Percentiles rank a stretch among this genome's conserved stretches.
Conservation (phyloP, 139 green algal genomes). For the Chlamydomonas eustigma region DNA sequence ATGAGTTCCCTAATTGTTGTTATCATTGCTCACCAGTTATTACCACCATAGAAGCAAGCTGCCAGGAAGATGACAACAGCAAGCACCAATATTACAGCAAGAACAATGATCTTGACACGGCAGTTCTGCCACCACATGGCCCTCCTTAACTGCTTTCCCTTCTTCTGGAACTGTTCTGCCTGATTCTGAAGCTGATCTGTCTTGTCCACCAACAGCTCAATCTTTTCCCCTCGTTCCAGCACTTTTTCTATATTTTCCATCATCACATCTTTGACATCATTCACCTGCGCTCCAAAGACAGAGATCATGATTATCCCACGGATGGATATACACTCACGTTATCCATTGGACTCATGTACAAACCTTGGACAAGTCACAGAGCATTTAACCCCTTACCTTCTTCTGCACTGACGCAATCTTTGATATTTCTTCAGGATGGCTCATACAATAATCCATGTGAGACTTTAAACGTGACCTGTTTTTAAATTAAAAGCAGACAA, state of each 20-base stretch:
- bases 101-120: constrained; percentile 49
- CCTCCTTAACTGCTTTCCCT: constrained; percentile 53
- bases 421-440: constrained; percentile 89
- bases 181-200: constrained; percentile 67
- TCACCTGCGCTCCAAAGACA: constrained; percentile 28
- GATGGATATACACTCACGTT: too few species aligned
- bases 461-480: constrained; percentile 78
- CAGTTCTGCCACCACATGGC: constrained; percentile 88
- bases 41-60: constrained; percentile 66
- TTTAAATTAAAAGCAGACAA: too few species aligned
- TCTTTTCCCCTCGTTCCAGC: constrained; percentile 80
- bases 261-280: constrained; percentile 86
- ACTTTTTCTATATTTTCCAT: constrained; percentile 93
- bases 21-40: constrained; percentile 7
- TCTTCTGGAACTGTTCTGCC: constrained; percentile 16
- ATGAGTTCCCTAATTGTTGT: too few species aligned
- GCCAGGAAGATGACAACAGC: constrained; percentile 78
- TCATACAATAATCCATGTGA: constrained; percentile 91
- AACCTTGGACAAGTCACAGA: too few species aligned
- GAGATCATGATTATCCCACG: background rate
- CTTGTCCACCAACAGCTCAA: constrained; percentile 78
- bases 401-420: constrained; percentile 85
- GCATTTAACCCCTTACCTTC: constrained; percentile 68
- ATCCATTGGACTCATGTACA: too few species aligned
- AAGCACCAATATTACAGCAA: constrained; percentile 67